These are phyloP conservation scores for Sporothrix schenckii DNA, from an alignment of 2,329 filamentous ascomycete genomes.

Conservation along the genomic window DNA sequence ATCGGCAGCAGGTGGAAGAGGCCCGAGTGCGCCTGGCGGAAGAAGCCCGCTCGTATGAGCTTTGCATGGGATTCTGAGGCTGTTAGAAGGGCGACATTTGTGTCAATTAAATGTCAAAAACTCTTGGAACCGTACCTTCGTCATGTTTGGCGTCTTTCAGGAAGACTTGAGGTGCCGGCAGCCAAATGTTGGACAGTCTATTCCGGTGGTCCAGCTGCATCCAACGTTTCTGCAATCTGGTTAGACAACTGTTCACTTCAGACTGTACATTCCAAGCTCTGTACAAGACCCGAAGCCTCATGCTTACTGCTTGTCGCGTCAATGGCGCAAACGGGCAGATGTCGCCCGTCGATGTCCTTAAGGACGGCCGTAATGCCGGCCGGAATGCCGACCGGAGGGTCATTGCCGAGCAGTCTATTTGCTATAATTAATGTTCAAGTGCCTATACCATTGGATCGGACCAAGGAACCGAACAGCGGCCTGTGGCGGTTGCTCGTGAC, in stretches of 20 bases:
- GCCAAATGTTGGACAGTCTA: constrained; percentile 76
- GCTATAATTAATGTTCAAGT: background rate
- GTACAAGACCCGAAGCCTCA: background rate
- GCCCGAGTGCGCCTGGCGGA: constrained; percentile 80
- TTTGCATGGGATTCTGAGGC: constrained; percentile 64
- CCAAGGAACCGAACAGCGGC: background rate
- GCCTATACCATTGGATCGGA: background rate
- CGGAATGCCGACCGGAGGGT: constrained; percentile 1
- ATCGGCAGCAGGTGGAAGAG: constrained; percentile 91
- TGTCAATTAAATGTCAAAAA: constrained; percentile 24
- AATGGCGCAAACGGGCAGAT: constrained; percentile 3
- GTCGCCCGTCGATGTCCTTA: background rate
- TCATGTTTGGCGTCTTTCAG: constrained; percentile 62
- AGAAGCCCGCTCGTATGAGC: constrained; percentile 70
- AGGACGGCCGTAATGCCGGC: background rate
- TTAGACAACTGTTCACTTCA: background rate
- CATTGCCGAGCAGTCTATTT: background rate
- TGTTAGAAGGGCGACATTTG: background rate
- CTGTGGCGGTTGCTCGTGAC: background rate
- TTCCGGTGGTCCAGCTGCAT: constrained; percentile 38
- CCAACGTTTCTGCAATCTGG: constrained; percentile 22
- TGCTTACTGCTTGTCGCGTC: constrained; percentile 6
- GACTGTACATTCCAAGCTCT: too few species aligned
- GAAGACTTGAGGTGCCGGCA: constrained; percentile 61
- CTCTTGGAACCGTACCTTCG: constrained; percentile 50